Conservation (phyloP, 495 filamentous ascomycete genomes). For the Aspergillus bertholletiae region DNA sequence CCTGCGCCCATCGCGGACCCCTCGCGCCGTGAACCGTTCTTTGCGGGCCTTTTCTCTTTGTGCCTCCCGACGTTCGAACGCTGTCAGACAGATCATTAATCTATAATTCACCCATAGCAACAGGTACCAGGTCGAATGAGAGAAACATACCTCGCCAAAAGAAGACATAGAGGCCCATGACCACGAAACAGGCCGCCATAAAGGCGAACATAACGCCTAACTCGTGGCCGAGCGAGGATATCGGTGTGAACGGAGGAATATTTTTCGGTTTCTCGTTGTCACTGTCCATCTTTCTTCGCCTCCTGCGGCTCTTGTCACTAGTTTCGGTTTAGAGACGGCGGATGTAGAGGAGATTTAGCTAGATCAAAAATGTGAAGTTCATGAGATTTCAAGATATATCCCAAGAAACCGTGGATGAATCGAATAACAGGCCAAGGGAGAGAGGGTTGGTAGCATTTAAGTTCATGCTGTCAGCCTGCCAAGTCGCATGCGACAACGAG, state of each 20-base stretch:
- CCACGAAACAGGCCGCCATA: conserved; percentile 31
- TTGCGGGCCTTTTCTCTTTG: conserved; percentile 10
- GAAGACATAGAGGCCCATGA: conserved; percentile 34
- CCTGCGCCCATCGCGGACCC: conserved; percentile 9
- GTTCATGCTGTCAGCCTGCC: background rate
- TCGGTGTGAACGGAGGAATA: conserved; percentile 29
- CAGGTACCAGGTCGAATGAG: background rate
- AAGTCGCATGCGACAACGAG: background rate
- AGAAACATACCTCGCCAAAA: conserved; percentile 34
- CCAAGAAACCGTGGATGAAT: background rate
- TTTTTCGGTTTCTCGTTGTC: conserved; percentile 2
- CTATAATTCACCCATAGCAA: background rate
- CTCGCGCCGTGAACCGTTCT: conserved; percentile 13
- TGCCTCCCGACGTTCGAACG: conserved; percentile 33
- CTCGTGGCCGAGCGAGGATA: conserved; percentile 33
- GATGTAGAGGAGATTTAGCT: background rate
- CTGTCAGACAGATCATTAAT: conserved; percentile 4
- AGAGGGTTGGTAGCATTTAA: background rate
- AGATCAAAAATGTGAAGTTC: background rate
- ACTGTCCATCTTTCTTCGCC: background rate
- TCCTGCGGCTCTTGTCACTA: background rate
- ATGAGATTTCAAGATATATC: background rate
- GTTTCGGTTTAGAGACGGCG: background rate
- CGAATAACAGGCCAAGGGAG: background rate
- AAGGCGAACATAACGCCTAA: conserved; percentile 44